Percentiles rank a stretch among this genome's conserved stretches.
Evolutionary conservation across 441 rosid genomes (phyloP).

Genomic region (Gossypium lobatum): DNA sequence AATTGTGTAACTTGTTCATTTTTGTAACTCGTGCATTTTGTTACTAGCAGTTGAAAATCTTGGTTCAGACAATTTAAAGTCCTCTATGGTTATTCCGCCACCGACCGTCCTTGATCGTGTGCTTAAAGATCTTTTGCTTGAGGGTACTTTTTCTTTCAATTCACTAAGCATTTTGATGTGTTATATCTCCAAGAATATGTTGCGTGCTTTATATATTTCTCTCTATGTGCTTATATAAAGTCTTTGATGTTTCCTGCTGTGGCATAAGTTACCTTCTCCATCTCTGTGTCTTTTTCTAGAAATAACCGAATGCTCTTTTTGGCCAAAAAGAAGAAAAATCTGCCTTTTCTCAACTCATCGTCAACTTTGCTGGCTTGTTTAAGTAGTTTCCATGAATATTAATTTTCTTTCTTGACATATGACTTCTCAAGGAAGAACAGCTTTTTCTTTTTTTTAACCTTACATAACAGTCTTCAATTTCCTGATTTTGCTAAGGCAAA

Average conservation of each 20-base stretch:
- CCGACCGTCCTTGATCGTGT: constrained; percentile 84
- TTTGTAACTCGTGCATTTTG: background rate
- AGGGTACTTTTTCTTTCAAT: constrained; percentile 37
- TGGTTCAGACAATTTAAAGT: constrained; percentile 55
- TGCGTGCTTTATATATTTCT: background rate
- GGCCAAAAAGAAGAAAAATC: background rate
- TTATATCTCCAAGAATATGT: constrained; percentile 6
- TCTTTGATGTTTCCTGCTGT: background rate
- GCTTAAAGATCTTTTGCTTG: constrained; percentile 84
- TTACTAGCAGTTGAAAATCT: constrained; percentile 65
- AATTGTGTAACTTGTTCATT: background rate
- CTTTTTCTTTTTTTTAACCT: background rate
- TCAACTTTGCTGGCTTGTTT: background rate
- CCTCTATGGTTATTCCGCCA: constrained; percentile 79
- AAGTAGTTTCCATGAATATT: background rate
- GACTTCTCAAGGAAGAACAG: background rate
- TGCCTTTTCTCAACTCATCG: background rate
- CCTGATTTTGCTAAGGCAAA: constrained; percentile 46
- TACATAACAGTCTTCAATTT: constrained; percentile 32
- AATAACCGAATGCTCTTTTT: background rate
- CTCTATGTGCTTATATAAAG: background rate
- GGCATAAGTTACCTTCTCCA: background rate
- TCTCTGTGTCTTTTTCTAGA: background rate
- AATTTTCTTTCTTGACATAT: background rate
- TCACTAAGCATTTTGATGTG: background rate